A percentile compares a stretch with the other conserved stretches of the same genome.
phyloP scores from a whole-genome alignment of 371 early-diverging fungal genomes.

The Zopfochytrium polystomum region DNA sequence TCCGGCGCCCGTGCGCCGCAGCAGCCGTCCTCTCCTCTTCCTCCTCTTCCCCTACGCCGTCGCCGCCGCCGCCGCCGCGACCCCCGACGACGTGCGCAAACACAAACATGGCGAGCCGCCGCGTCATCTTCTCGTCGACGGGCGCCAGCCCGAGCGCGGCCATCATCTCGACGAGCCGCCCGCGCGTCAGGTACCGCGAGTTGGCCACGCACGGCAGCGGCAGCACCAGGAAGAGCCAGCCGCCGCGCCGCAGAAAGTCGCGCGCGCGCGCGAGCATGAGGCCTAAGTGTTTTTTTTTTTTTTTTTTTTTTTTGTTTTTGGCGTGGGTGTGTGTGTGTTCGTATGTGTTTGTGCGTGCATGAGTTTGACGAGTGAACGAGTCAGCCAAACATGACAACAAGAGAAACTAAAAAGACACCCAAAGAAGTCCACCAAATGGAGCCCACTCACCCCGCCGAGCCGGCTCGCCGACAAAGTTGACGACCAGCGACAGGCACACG shows the following conservation, averaged over 20 bases:
- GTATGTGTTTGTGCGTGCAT: too few relatives aligned
- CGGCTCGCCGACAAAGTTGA: conserved; percentile 87
- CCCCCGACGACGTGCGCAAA: too few relatives aligned
- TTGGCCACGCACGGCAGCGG: conserved; percentile 81
- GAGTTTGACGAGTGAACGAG: conserved; percentile 19
- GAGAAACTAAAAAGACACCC: neutral
- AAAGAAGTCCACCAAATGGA: neutral
- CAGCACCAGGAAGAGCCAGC: conserved; percentile 73
- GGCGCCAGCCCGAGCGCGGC: conserved; percentile 54
- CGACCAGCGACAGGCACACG: conserved; percentile 79
- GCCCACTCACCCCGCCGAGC: conserved; percentile 60
- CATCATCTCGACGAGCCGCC: conserved; percentile 62
- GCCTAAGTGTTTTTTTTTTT: too few relatives aligned
- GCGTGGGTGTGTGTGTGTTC: too few relatives aligned
- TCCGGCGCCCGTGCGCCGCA: too few relatives aligned
- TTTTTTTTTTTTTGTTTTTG: too few relatives aligned
- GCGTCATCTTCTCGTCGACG: conserved; percentile 52
- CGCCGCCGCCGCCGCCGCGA: too few relatives aligned
- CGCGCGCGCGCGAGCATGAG: conserved; percentile 32
- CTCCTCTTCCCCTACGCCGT: too few relatives aligned
- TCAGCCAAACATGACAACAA: too few relatives aligned
- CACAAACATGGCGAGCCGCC: too few relatives aligned
- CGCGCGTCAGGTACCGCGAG: conserved; percentile 79
- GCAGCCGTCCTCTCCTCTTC: too few relatives aligned
- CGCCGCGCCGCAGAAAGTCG: conserved; percentile 37